phyloP scores from a whole-genome alignment of 306 rosid species.

The Prunus davidiana region DNA sequence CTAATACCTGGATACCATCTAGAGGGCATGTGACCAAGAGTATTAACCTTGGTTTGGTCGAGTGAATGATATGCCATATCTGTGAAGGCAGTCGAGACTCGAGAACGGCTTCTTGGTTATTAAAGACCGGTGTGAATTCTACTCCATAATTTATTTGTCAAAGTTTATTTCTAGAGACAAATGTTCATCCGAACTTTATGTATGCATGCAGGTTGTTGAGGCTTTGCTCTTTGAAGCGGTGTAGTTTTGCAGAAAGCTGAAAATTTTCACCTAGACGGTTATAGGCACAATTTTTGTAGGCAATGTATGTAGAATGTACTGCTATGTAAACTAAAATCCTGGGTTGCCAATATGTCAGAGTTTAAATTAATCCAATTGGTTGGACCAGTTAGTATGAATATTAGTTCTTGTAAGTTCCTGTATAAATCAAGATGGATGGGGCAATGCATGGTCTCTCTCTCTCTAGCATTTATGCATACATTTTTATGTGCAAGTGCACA shows the following conservation, averaged over 20 bases:
- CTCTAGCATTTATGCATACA: not conserved
- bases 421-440: not conserved
- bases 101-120: not conserved
- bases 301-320: conserved; percentile 7
- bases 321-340: conserved; percentile 15
- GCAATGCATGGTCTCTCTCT: not conserved
- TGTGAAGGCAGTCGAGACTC: not conserved
- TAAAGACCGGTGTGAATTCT: not conserved
- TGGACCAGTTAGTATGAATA: not conserved
- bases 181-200: not conserved
- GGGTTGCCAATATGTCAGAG: not conserved
- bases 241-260: not conserved
- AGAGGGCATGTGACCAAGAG: not conserved
- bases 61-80: not conserved
- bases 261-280: not conserved
- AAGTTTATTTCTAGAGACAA: not conserved
- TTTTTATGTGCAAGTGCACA: not conserved
- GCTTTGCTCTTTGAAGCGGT: conserved; percentile 3
- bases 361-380: not conserved
- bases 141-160: not conserved
- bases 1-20: conserved; percentile 1
- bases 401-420: not conserved
- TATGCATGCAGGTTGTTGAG: conserved; percentile 3
- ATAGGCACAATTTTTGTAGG: conserved; percentile 27
- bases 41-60: not conserved